Conservation (phyloP, 139 green algal genomes). For the Desmodesmus armatus region DNA sequence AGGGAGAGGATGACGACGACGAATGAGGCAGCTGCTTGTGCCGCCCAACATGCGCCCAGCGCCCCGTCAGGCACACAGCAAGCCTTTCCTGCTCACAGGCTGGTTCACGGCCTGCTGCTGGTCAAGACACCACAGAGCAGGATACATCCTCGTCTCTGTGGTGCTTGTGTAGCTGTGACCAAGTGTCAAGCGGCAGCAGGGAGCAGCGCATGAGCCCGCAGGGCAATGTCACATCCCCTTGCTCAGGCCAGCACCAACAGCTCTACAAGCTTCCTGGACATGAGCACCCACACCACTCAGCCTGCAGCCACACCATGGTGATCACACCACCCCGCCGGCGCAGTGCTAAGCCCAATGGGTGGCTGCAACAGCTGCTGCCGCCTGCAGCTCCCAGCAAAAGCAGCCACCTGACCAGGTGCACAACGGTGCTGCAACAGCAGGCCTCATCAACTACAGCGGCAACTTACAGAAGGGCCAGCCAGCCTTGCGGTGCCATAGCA, state of each 20-base stretch:
- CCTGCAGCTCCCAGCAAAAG: not conserved
- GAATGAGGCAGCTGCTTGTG: not conserved
- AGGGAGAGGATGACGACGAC: slow-evolving; percentile 9
- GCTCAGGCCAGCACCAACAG: not conserved
- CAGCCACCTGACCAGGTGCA: not conserved
- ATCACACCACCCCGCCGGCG: no score
- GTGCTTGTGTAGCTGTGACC: no score
- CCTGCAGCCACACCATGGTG: no score
- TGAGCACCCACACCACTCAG: no score
- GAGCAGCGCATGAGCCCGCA: no score
- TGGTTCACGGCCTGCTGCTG: not conserved
- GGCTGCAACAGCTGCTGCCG: not conserved
- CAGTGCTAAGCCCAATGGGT: no score
- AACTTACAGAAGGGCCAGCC: not conserved
- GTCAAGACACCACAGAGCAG: not conserved
- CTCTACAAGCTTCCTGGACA: no score
- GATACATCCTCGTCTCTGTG: not conserved
- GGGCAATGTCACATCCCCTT: not conserved
- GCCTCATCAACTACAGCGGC: not conserved
- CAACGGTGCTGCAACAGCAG: not conserved
- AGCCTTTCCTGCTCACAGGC: not conserved
- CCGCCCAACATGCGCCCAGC: not conserved
- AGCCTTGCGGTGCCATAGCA: no score
- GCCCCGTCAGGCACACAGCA: not conserved
- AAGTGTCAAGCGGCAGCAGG: no score